Evolutionary conservation across 1,284 basidiomycete genomes (phyloP).

Genomic region (Rhodotorula glutinis): DNA sequence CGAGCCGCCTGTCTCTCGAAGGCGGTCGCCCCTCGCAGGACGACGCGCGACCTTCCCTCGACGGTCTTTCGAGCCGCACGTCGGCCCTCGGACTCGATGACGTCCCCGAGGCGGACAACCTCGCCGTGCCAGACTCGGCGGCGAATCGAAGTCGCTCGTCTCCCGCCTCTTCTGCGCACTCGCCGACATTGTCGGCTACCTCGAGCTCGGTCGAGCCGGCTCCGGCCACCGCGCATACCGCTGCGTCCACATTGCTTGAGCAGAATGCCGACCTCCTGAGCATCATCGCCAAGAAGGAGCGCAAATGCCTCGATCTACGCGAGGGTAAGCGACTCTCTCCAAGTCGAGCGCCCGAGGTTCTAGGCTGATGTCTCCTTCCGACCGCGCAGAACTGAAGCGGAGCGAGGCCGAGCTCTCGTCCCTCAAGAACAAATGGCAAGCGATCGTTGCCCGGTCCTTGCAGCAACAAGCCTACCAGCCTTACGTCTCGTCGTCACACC

Average conservation of each 20-base stretch:
- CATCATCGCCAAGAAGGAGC: constrained; percentile 48
- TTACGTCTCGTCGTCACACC: background rate
- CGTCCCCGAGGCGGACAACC: background rate
- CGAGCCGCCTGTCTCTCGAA: background rate
- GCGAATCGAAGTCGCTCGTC: background rate
- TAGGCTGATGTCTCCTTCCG: background rate
- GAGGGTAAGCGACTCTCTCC: constrained; percentile 40
- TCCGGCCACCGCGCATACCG: constrained; percentile 4
- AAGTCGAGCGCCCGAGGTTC: background rate
- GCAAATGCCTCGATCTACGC: constrained; percentile 47
- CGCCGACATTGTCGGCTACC: background rate
- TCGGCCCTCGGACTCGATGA: background rate
- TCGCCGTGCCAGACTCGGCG: background rate
- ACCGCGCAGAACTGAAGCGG: constrained; percentile 40
- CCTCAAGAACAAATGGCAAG: constrained; percentile 42
- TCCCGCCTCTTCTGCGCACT: background rate
- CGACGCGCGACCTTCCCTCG: background rate
- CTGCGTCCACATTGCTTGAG: constrained; percentile 33
- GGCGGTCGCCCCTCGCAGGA: background rate
- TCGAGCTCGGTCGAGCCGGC: background rate
- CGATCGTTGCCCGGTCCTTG: constrained; percentile 37
- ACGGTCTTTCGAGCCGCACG: too few species aligned
- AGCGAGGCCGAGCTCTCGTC: constrained; percentile 39
- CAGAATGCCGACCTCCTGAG: constrained; percentile 43
- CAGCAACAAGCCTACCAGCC: constrained; percentile 15